phyloP scores from a whole-genome alignment of 23 red algal species.

The Gracilaria domingensis region DNA sequence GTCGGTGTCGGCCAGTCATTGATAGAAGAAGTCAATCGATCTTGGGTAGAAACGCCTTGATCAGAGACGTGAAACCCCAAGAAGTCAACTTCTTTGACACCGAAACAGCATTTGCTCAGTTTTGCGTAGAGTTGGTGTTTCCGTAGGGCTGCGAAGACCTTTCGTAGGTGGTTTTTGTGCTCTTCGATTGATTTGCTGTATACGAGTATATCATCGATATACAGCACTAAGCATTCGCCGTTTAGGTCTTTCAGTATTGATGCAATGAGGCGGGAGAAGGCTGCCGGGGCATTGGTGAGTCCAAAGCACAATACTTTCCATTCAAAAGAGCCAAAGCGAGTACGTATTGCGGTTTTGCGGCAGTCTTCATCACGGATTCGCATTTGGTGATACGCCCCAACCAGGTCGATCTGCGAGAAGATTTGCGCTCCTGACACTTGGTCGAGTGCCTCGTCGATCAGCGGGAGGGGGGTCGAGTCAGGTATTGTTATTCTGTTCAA shows the following conservation, averaged over 20 bases:
- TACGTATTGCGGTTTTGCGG: constrained; percentile 22
- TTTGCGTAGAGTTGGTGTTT: too few species aligned
- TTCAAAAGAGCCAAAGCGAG: too few species aligned
- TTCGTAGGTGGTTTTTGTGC: background rate
- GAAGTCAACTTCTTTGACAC: too few species aligned
- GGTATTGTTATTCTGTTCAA: constrained; percentile 15
- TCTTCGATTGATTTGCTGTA: background rate
- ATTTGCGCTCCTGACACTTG: constrained; percentile 2
- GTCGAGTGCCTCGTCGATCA: constrained; percentile 24
- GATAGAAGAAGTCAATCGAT: background rate
- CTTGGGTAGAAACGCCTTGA: background rate
- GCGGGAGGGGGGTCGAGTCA: background rate
- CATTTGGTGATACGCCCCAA: constrained; percentile 34
- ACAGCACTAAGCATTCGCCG: too few species aligned
- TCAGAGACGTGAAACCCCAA: too few species aligned
- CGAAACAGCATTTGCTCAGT: too few species aligned
- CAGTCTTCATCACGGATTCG: background rate
- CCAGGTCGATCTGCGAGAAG: constrained; percentile 37
- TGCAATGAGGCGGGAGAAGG: constrained; percentile 17
- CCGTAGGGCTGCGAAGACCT: too few species aligned
- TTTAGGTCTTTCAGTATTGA: background rate
- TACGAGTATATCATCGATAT: background rate
- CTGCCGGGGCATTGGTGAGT: constrained; percentile 23
- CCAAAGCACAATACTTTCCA: constrained; percentile 18
- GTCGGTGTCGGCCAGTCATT: background rate